A percentile compares a stretch with the other conserved stretches of the same genome.
phyloP scores from a whole-genome alignment of 257 asterid genomes.

The Linaria vulgaris region DNA sequence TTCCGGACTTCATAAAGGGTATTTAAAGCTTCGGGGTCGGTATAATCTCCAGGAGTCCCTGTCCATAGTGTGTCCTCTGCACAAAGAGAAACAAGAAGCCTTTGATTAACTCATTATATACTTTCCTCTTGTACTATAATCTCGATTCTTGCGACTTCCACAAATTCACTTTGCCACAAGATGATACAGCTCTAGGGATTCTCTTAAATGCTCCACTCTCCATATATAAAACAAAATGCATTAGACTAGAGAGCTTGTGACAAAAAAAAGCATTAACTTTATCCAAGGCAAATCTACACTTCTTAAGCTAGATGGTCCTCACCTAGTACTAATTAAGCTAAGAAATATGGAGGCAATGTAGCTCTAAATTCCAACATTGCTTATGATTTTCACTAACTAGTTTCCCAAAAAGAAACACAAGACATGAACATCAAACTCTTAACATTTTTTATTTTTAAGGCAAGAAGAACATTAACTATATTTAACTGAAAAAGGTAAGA shows the following conservation, averaged over 20 bases:
- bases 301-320: too few species aligned
- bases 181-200: too few species aligned
- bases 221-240: too few species aligned
- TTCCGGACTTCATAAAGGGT: conserved; percentile 57
- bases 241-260: too few species aligned
- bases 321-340: too few species aligned
- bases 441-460: neutral
- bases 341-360: neutral
- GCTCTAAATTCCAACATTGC: neutral
- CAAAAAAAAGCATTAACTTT: too few species aligned
- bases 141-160: conserved; percentile 12
- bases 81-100: conserved; percentile 21
- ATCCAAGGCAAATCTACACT: too few species aligned
- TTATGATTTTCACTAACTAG: neutral
- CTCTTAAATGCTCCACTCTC: too few species aligned
- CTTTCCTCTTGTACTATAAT: neutral
- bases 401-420: conserved; percentile 1
- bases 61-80: conserved; percentile 92
- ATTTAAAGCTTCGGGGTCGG: conserved; percentile 44
- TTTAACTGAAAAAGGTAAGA: neutral
- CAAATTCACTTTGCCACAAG: neutral
- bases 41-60: conserved; percentile 62
- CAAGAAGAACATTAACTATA: neutral
- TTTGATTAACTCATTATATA: neutral
- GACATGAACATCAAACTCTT: neutral